Evolutionary conservation across 805 yeast species (phyloP).

Genomic region (Kockiozyma suomiensis): DNA sequence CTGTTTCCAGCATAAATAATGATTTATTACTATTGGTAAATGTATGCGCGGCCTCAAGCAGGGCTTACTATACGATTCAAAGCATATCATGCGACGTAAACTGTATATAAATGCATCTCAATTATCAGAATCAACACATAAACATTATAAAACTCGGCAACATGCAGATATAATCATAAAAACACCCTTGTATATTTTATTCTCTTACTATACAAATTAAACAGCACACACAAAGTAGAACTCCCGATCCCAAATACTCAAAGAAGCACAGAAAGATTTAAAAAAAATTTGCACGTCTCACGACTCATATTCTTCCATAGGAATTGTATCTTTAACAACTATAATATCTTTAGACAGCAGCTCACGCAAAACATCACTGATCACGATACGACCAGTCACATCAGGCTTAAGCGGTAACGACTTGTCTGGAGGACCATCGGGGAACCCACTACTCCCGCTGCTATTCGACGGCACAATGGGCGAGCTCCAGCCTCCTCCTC

Average conservation of each 20-base stretch:
- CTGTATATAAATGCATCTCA: too few relatives aligned
- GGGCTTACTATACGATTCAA: too few relatives aligned
- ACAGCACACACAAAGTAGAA: background rate
- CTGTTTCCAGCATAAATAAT: too few relatives aligned
- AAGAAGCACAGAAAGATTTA: background rate
- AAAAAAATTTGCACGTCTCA: background rate
- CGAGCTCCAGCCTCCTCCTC: background rate
- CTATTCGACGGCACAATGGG: slow-evolving; percentile 7
- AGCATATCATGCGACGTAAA: too few relatives aligned
- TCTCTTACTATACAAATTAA: background rate
- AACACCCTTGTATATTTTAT: background rate
- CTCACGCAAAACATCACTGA: slow-evolving; percentile 48
- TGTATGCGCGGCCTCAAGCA: too few relatives aligned
- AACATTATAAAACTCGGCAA: too few relatives aligned
- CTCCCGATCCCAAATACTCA: slow-evolving; percentile 1
- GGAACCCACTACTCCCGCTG: background rate
- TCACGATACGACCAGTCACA: slow-evolving; percentile 30
- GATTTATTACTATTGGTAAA: too few relatives aligned
- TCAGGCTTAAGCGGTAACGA: slow-evolving; percentile 32
- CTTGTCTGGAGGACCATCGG: slow-evolving; percentile 21
- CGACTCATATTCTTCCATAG: slow-evolving; percentile 35
- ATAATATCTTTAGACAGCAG: slow-evolving; percentile 64
- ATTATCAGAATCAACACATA: too few relatives aligned
- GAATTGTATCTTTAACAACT: slow-evolving; percentile 58
- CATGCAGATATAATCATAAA: background rate